Evolutionary conservation across 1,139 yeast genomes (phyloP).

Genomic region (Lodderomyces parapsilosis): DNA sequence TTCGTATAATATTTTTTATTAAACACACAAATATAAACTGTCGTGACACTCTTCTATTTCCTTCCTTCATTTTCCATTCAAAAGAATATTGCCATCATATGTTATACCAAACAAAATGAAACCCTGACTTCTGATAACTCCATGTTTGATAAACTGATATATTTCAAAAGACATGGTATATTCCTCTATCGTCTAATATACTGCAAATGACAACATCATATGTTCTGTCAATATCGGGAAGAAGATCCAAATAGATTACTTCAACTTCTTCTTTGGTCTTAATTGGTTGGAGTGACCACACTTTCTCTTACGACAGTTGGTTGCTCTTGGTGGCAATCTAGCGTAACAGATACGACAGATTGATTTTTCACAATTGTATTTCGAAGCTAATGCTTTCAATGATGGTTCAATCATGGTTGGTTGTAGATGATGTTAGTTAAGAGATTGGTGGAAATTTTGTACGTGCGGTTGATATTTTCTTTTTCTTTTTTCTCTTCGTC

Average conservation of each 20-base stretch:
- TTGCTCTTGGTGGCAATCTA: slow-evolving; percentile 99
- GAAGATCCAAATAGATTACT: slow-evolving; percentile 43
- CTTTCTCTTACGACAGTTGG: slow-evolving; percentile 99
- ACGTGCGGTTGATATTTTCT: slow-evolving; percentile 7
- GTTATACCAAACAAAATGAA: neutral
- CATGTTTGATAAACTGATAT: neutral
- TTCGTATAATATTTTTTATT: slow-evolving; percentile 1
- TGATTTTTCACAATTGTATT: slow-evolving; percentile 99
- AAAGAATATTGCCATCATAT: neutral
- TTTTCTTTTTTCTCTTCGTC: slow-evolving; percentile 7
- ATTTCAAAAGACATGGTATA: neutral
- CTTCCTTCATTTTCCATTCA: neutral
- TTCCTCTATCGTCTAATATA: neutral
- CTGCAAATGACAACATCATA: neutral
- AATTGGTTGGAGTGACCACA: slow-evolving; percentile 99
- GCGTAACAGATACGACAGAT: slow-evolving; percentile 99
- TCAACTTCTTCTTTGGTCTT: slow-evolving; percentile 99
- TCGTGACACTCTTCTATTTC: neutral
- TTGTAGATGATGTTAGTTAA: slow-evolving; percentile 9
- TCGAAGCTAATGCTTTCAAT: slow-evolving; percentile 97
- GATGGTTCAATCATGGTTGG: slow-evolving; percentile 93
- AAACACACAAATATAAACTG: neutral
- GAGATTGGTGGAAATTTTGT: neutral
- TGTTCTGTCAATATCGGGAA: neutral
- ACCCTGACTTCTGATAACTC: neutral